Evolutionary conservation across 257 asterid genomes (phyloP).

Genomic region (Dorcoceras hygrometricum): DNA sequence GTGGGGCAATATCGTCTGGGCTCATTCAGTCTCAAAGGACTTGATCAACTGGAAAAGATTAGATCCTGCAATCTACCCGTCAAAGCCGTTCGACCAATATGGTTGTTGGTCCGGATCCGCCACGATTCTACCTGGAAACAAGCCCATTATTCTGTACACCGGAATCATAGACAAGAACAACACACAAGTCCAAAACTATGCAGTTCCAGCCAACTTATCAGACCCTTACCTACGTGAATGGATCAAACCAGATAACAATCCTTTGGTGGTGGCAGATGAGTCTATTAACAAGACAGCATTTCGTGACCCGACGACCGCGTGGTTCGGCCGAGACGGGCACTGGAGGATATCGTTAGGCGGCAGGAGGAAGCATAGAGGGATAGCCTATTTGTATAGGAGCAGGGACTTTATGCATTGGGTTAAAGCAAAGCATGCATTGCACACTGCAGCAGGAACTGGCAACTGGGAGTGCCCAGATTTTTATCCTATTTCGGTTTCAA

Average conservation of each 20-base stretch:
- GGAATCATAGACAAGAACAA: conserved; percentile 41
- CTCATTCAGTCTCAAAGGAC: conserved; percentile 73
- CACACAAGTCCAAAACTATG: conserved; percentile 70
- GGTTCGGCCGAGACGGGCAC: conserved; percentile 54
- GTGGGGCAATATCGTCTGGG: conserved; percentile 82
- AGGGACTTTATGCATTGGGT: conserved; percentile 54
- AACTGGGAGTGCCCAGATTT: conserved; percentile 85
- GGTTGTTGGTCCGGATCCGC: conserved; percentile 88
- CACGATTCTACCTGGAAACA: conserved; percentile 63
- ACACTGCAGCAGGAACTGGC: conserved; percentile 39
- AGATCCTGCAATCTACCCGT: conserved; percentile 58
- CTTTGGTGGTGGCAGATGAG: conserved; percentile 41
- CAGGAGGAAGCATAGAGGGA: conserved; percentile 39
- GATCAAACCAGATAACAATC: conserved; percentile 64
- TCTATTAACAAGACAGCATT: conserved; percentile 37
- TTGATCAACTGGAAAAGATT: conserved; percentile 64
- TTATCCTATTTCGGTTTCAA: conserved; percentile 41
- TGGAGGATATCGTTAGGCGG: conserved; percentile 59
- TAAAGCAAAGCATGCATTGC: conserved; percentile 46
- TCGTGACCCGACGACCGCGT: conserved; percentile 83
- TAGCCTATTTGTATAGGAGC: conserved; percentile 51
- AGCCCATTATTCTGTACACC: conserved; percentile 67
- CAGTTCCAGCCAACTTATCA: conserved; percentile 47
- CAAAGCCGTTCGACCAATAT: conserved; percentile 53
- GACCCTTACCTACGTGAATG: conserved; percentile 66